Base-by-base conservation (phyloP, 2,329 filamentous ascomycete genomes). In the Bretziella fagacearum region DNA sequence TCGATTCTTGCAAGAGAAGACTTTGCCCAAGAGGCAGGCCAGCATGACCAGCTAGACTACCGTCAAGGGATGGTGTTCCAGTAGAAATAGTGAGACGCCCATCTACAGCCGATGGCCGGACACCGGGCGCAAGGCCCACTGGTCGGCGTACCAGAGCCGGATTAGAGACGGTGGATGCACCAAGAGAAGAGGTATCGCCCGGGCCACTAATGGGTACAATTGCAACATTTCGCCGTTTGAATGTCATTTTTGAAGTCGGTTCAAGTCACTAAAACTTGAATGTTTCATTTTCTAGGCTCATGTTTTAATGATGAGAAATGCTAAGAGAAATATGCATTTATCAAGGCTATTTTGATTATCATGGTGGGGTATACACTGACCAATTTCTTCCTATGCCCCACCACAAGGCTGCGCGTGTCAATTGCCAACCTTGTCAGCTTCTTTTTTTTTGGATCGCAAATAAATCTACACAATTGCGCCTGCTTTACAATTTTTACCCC, bases 21-120 rank as follows among this genome's bases (percentile, higher is more conserved):
- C 79, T 83, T 15, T 76, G 84, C 0, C 91, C 91, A 5, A 96
- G 68, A 0, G 84, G 77, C 3, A 96, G 67, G 0, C 91, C 91
- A 3, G 79, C 74, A 64, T 96, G 89, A 0, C 89, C 86, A 33
- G 85, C 85, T 1, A 98, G 68, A 15, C 94, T 69, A 50, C 76
- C 75, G 57, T 98, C 91, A 33, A 98, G 67, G 15, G 86, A 93
- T 3, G 77, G 71, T 1, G 85, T 89, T 18, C 91, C 91, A 0
- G 91, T 96, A 0, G 91, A 98, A 2, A 83, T 96, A 6, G 84
- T 93, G 30, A 78, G 71, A 41, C 86, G 79, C 48, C 89, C 89
- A 59, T 94, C 87, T 26, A 93, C 67, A 40, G 87, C 84, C 10
- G 91, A 98, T 13, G 89, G 84, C 43, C 89, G 77, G 18, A 86